A percentile compares a stretch with the other conserved stretches of the same genome.
Conservation (phyloP, 2,329 filamentous ascomycete species). For the Fusarium sulawesiense region DNA sequence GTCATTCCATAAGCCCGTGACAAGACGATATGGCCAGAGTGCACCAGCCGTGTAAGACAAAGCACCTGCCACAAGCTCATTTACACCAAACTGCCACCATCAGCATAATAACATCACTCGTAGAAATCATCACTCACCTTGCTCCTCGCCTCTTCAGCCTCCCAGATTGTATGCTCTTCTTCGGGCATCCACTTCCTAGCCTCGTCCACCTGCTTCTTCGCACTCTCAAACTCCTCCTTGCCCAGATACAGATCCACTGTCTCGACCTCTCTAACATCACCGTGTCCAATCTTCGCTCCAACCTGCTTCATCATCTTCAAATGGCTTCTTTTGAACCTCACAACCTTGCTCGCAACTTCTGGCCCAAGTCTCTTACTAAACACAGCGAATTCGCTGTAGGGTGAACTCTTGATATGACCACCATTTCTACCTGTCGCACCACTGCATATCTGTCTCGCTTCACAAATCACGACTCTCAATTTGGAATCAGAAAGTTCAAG, state of each 20-base stretch:
- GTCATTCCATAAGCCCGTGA: slow-evolving; percentile 58
- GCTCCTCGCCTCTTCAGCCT: slow-evolving; percentile 49
- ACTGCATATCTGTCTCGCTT: slow-evolving; percentile 61
- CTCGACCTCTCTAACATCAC: slow-evolving; percentile 59
- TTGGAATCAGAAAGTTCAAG: slow-evolving; percentile 41
- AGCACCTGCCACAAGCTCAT: slow-evolving; percentile 54
- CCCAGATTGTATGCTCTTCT: slow-evolving; percentile 51
- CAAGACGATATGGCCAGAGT: slow-evolving; percentile 63
- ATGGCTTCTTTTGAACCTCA: slow-evolving; percentile 59
- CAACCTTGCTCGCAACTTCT: slow-evolving; percentile 54
- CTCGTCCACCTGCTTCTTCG: slow-evolving; percentile 49
- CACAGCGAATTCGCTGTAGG: slow-evolving; percentile 56
- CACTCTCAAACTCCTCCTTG: slow-evolving; percentile 50
- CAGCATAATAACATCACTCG: neutral
- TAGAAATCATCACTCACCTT: slow-evolving; percentile 36
- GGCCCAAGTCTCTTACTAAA: slow-evolving; percentile 49
- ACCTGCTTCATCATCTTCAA: slow-evolving; percentile 54
- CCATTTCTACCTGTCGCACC: slow-evolving; percentile 67
- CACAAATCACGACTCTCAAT: slow-evolving; percentile 58
- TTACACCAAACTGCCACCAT: slow-evolving; percentile 51
- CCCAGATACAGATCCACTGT: slow-evolving; percentile 61
- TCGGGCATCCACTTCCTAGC: slow-evolving; percentile 55
- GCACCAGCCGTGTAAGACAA: slow-evolving; percentile 60
- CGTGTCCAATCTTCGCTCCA: slow-evolving; percentile 50
- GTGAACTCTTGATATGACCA: slow-evolving; percentile 61